phyloP scores from a whole-genome alignment of 2,329 filamentous ascomycete species.

The Dactylonectria estremocensis region DNA sequence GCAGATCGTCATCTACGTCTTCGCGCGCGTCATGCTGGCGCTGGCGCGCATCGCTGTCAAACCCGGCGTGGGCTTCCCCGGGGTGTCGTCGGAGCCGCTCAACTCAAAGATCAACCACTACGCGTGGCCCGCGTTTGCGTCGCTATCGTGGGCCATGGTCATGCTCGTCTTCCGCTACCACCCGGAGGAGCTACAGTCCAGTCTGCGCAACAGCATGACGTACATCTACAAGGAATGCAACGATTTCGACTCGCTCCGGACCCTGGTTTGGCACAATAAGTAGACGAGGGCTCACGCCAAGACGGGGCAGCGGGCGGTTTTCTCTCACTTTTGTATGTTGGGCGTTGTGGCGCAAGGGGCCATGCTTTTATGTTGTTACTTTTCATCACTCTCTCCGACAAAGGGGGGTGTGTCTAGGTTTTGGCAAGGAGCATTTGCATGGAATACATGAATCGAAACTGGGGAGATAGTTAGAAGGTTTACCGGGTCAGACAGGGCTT shows the following conservation, averaged over 20 bases:
- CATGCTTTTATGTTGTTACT: not conserved
- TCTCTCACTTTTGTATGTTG: conserved; percentile 12
- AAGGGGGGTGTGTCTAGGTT: conserved; percentile 19
- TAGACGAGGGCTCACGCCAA: conserved; percentile 51
- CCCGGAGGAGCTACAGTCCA: conserved; percentile 91
- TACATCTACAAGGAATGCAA: conserved; percentile 96
- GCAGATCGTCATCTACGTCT: conserved; percentile 99
- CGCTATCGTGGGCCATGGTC: conserved; percentile 90
- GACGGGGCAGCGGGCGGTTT: conserved; percentile 3
- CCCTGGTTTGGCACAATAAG: conserved; percentile 88
- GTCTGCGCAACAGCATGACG: conserved; percentile 94
- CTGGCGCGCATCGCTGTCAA: conserved; percentile 87
- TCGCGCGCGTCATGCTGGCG: conserved; percentile 89
- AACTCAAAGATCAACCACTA: conserved; percentile 73
- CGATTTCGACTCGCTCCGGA: conserved; percentile 89
- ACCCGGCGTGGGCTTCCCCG: conserved; percentile 66
- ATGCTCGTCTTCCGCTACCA: conserved; percentile 97
- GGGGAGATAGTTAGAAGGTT: conserved; percentile 28
- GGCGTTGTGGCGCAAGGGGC: conserved; percentile 39
- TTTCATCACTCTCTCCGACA: too few species aligned
- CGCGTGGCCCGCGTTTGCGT: conserved; percentile 94
- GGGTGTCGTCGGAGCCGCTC: conserved; percentile 64
- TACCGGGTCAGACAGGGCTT: conserved; percentile 21
- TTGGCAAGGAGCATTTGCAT: conserved; percentile 36
- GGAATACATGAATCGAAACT: conserved; percentile 25